A percentile compares a stretch with the other conserved stretches of the same genome.
phyloP scores from a whole-genome alignment of 352 stramenopile genomes.

The Globisporangium ultimum region DNA sequence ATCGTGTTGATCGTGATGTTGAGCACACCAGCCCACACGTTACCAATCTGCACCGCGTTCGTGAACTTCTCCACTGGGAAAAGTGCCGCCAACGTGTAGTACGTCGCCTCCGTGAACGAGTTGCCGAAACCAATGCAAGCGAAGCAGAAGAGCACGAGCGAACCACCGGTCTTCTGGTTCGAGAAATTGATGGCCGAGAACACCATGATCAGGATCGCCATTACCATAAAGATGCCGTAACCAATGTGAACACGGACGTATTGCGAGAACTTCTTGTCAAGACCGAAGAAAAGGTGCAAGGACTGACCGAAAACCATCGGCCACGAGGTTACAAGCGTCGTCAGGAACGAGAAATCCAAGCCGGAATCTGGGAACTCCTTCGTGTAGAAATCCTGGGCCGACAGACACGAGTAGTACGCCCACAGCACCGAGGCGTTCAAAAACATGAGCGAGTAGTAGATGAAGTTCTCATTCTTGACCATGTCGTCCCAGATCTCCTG shows the following conservation, averaged over 20 bases:
- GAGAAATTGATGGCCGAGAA: slow-evolving; percentile 50
- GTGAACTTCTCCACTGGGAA: slow-evolving; percentile 69
- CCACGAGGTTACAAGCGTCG: slow-evolving; percentile 54
- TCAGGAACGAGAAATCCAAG: slow-evolving; percentile 67
- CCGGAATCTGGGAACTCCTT: slow-evolving; percentile 41
- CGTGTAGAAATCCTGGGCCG: slow-evolving; percentile 60
- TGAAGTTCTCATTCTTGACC: slow-evolving; percentile 36
- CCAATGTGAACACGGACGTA: slow-evolving; percentile 39
- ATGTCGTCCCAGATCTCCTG: slow-evolving; percentile 63
- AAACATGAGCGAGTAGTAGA: slow-evolving; percentile 72
- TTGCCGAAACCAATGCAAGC: slow-evolving; percentile 46
- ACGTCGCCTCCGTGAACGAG: slow-evolving; percentile 52
- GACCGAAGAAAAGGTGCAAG: slow-evolving; percentile 48
- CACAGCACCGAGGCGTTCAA: slow-evolving; percentile 68
- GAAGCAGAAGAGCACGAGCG: slow-evolving; percentile 58
- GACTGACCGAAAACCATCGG: slow-evolving; percentile 51
- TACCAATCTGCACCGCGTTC: slow-evolving; percentile 65
- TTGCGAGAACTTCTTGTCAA: slow-evolving; percentile 55
- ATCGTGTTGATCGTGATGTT: slow-evolving; percentile 60
- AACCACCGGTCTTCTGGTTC: slow-evolving; percentile 40
- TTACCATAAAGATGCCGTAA: slow-evolving; percentile 54
- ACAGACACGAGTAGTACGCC: slow-evolving; percentile 75
- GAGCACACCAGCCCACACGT: slow-evolving; percentile 41
- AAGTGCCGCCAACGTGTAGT: slow-evolving; percentile 55
- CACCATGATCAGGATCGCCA: slow-evolving; percentile 58